Percentiles rank a stretch among this genome's conserved stretches.
These are phyloP conservation scores for Paraphaeosphaeria sporulosa DNA, from an alignment of 2,329 filamentous ascomycete species.

Conservation along the genomic window DNA sequence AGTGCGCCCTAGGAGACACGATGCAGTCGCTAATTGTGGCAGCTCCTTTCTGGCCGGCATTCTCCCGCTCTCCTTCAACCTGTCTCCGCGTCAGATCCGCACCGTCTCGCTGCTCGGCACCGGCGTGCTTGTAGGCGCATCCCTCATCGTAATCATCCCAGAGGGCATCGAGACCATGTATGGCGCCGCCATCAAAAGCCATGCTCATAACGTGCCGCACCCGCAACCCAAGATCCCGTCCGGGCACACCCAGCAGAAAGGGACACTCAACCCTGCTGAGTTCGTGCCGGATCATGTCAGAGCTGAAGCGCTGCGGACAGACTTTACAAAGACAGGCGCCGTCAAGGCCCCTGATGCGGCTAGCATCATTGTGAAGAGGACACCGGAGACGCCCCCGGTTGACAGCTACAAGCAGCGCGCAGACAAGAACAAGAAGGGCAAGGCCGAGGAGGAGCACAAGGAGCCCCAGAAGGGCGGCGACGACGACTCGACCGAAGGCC, in stretches of 20 bases:
- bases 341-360: constrained; percentile 29
- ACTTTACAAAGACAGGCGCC: constrained; percentile 24
- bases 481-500: constrained; percentile 49
- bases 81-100: constrained; percentile 86
- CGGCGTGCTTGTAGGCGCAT: constrained; percentile 92
- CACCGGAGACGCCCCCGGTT: constrained; percentile 25
- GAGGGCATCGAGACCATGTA: constrained; percentile 94
- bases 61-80: constrained; percentile 84
- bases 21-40: constrained; percentile 27
- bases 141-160: constrained; percentile 95
- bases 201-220: constrained; percentile 31
- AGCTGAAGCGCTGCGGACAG: constrained; percentile 13
- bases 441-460: constrained; percentile 32
- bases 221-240: constrained; percentile 36
- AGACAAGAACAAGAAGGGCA: constrained; percentile 27
- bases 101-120: constrained; percentile 92
- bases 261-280: constrained; percentile 31
- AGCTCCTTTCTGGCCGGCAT: constrained; percentile 95
- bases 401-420: constrained; percentile 27
- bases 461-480: constrained; percentile 46
- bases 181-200: constrained; percentile 52
- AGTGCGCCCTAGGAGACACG: neutral
- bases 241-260: constrained; percentile 35
- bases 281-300: constrained; percentile 28
- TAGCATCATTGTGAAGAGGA: constrained; percentile 30